phyloP scores from a whole-genome alignment of 192 early-diverging fungal genomes.

The Paraglomus occultum region DNA sequence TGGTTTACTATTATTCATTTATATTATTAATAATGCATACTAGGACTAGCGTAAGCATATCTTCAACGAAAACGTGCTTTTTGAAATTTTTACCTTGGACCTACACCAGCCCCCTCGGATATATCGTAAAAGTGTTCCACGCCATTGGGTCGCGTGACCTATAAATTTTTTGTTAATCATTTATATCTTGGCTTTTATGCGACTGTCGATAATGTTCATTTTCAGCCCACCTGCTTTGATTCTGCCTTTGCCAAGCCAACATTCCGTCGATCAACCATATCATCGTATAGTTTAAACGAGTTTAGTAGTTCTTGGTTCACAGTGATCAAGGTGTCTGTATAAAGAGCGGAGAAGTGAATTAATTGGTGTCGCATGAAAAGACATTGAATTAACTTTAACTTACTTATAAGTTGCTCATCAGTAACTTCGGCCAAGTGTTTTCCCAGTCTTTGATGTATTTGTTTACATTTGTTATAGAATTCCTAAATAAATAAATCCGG shows the following conservation, averaged over 20 bases:
- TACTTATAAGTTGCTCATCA: constrained; percentile 52
- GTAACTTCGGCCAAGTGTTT: constrained; percentile 43
- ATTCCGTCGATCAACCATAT: constrained; percentile 53
- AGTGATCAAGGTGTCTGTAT: constrained; percentile 46
- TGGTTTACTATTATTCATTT: too few relatives aligned
- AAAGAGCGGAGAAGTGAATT: constrained; percentile 9
- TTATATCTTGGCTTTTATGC: neutral
- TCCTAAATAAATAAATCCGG: constrained; percentile 37
- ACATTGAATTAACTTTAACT: constrained; percentile 10
- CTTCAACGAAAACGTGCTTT: neutral
- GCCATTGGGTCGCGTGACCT: neutral
- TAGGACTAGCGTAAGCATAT: neutral
- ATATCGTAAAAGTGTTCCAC: neutral
- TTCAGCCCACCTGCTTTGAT: constrained; percentile 28
- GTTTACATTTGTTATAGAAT: constrained; percentile 51
- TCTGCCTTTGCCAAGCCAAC: constrained; percentile 41
- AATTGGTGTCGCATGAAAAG: neutral
- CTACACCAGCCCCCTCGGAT: constrained; percentile 9
- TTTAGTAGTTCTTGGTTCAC: constrained; percentile 52
- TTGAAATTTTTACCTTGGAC: neutral
- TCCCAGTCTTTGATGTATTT: constrained; percentile 41
- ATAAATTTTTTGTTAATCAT: neutral
- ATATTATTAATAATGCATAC: neutral
- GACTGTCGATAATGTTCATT: neutral
- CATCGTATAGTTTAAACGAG: constrained; percentile 53